These are phyloP conservation scores for Austropuccinia psidii DNA, from an alignment of 1,284 basidiomycete species.

Conservation along the genomic window DNA sequence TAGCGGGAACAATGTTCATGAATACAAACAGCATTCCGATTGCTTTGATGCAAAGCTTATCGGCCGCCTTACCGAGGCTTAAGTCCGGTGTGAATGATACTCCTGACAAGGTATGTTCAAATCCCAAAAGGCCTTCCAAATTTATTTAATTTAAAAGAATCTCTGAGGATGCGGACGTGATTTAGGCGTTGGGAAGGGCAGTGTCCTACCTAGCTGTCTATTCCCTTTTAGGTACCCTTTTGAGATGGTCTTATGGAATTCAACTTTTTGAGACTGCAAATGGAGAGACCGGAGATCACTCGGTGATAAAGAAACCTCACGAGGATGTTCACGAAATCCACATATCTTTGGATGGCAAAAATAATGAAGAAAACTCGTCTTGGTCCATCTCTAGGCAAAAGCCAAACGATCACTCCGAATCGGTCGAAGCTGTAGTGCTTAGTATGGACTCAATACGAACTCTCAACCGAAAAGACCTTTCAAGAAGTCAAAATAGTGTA, in stretches of 20 bases:
- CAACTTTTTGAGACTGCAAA: conserved; percentile 48
- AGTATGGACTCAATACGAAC: too few relatives aligned
- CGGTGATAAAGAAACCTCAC: too few relatives aligned
- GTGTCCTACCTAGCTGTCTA: conserved; percentile 49
- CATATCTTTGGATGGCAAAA: too few relatives aligned
- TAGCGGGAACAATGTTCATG: conserved; percentile 40
- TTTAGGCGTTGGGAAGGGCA: conserved; percentile 38
- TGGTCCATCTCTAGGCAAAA: background rate
- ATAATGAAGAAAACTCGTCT: background rate
- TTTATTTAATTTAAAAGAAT: background rate
- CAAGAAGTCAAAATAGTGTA: too few relatives aligned
- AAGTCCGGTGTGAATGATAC: conserved; percentile 43
- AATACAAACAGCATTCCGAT: conserved; percentile 48
- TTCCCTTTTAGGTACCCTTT: conserved; percentile 50
- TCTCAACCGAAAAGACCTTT: too few relatives aligned
- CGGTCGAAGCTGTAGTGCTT: background rate
- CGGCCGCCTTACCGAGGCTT: conserved; percentile 45
- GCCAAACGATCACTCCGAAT: background rate
- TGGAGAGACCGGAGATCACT: conserved; percentile 42
- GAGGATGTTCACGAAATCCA: background rate
- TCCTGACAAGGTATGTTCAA: conserved; percentile 36
- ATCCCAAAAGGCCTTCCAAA: background rate
- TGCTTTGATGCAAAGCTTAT: conserved; percentile 50
- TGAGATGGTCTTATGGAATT: conserved; percentile 50
- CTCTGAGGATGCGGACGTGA: background rate